Percentiles rank a stretch among this genome's conserved stretches.
Conservation (phyloP, 164 flowering plant species). For the Sedum album region DNA sequence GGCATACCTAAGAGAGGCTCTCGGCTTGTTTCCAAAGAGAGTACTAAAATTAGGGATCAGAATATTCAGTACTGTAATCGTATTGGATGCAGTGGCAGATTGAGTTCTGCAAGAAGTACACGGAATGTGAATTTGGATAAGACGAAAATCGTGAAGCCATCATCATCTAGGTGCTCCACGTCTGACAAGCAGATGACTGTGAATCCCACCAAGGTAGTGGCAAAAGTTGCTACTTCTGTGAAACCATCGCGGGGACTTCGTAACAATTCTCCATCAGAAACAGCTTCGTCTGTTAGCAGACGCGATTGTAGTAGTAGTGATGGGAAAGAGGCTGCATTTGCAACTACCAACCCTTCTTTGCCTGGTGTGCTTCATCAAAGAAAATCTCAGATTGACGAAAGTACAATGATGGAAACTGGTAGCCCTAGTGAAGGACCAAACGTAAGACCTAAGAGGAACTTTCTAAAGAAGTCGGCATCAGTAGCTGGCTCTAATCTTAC, state of each 20-base stretch:
- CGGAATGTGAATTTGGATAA: conserved; percentile 29
- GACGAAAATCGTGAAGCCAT: conserved; percentile 29
- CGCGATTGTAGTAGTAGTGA: conserved; percentile 16
- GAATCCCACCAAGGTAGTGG: conserved; percentile 42
- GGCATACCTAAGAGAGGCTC: conserved; percentile 35
- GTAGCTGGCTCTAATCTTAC: background rate
- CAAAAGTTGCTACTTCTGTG: conserved; percentile 18
- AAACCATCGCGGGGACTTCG: conserved; percentile 21
- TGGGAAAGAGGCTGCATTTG: background rate
- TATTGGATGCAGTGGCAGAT: conserved; percentile 60
- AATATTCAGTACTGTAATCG: conserved; percentile 50
- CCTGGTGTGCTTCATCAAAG: background rate
- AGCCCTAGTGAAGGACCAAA: conserved; percentile 1
- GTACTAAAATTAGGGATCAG: conserved; percentile 25
- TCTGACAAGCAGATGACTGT: conserved; percentile 50
- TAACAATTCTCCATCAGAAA: conserved; percentile 26
- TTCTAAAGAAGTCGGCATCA: background rate
- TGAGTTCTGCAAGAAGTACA: conserved; percentile 29
- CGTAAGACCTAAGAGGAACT: conserved; percentile 1
- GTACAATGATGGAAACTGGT: background rate
- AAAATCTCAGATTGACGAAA: background rate
- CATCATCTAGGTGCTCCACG: conserved; percentile 27
- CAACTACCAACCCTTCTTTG: no score
- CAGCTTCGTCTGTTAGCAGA: conserved; percentile 34
- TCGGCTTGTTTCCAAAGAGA: conserved; percentile 31